Percentiles rank a stretch among this genome's conserved stretches.
phyloP scores from a whole-genome alignment of 495 filamentous ascomycete genomes.

The Jackrogersella minutella region DNA sequence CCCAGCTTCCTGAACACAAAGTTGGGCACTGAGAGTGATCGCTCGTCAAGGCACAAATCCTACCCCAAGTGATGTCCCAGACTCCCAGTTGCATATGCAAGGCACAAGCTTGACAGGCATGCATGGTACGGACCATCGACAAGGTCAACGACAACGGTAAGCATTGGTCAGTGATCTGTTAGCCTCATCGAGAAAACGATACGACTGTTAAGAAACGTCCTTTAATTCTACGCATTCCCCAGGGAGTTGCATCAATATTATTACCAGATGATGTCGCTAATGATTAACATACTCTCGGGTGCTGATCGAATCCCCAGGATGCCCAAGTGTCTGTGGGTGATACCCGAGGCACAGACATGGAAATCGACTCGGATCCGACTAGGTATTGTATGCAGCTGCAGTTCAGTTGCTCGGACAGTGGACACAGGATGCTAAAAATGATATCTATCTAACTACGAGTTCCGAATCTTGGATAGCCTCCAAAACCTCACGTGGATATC shows the following conservation, averaged over 20 bases:
- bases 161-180: constrained; percentile 28
- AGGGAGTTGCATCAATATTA: constrained; percentile 4
- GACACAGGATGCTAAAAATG: constrained; percentile 13
- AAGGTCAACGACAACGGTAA: constrained; percentile 13
- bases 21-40: constrained; percentile 21
- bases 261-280: constrained; percentile 2
- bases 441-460: constrained; percentile 7
- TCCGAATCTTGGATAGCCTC: not conserved
- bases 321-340: constrained; percentile 21
- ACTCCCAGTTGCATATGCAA: constrained; percentile 41
- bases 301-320: constrained; percentile 22
- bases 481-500: constrained; percentile 11
- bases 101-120: constrained; percentile 32
- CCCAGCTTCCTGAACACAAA: constrained; percentile 19
- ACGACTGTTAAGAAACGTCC: constrained; percentile 21
- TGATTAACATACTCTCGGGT: not conserved
- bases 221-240: constrained; percentile 15
- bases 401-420: constrained; percentile 34
- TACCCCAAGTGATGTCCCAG: constrained; percentile 22
- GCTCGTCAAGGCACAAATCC: constrained; percentile 26
- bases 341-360: constrained; percentile 18
- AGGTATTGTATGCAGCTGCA: constrained; percentile 28
- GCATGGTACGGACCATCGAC: constrained; percentile 33
- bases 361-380: constrained; percentile 21
- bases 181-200: constrained; percentile 31